Base-by-base conservation (phyloP, 2,329 filamentous ascomycete genomes). In the Aspergillus viridinutans region DNA sequence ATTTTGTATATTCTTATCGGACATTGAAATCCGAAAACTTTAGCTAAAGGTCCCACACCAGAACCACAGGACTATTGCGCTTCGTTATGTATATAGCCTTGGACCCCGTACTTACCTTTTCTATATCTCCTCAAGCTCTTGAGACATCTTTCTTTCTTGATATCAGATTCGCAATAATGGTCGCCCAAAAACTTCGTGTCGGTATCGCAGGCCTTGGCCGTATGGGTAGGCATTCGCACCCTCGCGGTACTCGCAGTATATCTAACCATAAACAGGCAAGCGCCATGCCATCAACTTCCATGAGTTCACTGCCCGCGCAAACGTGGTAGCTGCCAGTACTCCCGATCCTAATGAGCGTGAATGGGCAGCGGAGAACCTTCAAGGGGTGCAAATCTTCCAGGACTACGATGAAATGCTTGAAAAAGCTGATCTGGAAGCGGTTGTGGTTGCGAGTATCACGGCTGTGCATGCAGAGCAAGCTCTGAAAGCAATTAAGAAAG, bases 401-500 rank as follows among this genome's bases (percentile, higher is more conserved):
- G 72, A 81, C 68, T 85, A 79, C 64, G 81, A 83, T 50, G 77
- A 82, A 57, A 82, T 85, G 81, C 74, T 85, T 52, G 76, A 78
- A 69, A 80, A 84, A 58, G 73, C 78, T 58, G 81, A 80, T 12
- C 69, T 85, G 1, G 76, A 83, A 64, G 83, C 82, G 1, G 80
- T 85, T 2, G 77, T 83, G 21, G 72, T 85, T 28, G 80, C 81
- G 1, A 81, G 80, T 4, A 80, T 80, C 17, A 85, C 83, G 1
- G 79, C 78, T 1, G 79, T 80, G 28, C 83, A 85, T 61, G 81
- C 82, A 3, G 78, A 84, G 60, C 80, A 85, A 64, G 77, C 81
- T 2, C 83, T 84, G 71, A 80, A 81, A 64, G 82, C 82, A 12
- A 83, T 85, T 55, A 69, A 80, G 48, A 76, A 77, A 1, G 77